Conservation (phyloP, 176 grass and related monocot genomes). For the Aechmea fasciata region DNA sequence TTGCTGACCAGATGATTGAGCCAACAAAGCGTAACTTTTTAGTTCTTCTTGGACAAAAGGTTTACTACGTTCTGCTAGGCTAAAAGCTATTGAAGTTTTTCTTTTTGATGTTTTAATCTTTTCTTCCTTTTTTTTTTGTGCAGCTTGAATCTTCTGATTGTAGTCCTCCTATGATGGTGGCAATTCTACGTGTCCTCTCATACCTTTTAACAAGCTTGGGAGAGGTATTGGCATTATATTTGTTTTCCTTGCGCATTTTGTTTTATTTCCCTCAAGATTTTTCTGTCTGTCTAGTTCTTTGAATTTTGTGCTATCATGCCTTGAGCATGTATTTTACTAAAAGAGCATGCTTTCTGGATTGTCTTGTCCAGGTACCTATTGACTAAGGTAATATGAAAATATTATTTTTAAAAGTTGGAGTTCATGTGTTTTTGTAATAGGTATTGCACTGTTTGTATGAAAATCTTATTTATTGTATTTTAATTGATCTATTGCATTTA, state of each 20-base stretch:
- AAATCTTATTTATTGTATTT: too few species aligned
- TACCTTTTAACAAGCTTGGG: slow-evolving; percentile 87
- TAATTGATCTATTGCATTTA: too few species aligned
- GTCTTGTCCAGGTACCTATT: not conserved
- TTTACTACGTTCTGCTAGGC: slow-evolving; percentile 26
- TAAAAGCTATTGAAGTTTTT: slow-evolving; percentile 10
- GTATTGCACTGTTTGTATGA: too few species aligned
- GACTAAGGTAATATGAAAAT: not conserved
- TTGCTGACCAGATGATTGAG: slow-evolving; percentile 90
- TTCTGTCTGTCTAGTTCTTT: not conserved
- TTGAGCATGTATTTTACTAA: not conserved
- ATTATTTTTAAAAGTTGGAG: too few species aligned
- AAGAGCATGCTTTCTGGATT: not conserved
- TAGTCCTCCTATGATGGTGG: slow-evolving; percentile 56
- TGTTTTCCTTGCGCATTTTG: not conserved
- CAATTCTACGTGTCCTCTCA: slow-evolving; percentile 73
- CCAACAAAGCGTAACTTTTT: slow-evolving; percentile 70
- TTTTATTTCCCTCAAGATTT: not conserved
- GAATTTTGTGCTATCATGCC: not conserved
- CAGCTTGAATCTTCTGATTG: slow-evolving; percentile 87
- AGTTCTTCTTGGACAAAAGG: slow-evolving; percentile 87
- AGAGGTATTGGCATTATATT: slow-evolving; percentile 41
- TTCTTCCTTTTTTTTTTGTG: slow-evolving; percentile 15
- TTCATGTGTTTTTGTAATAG: too few species aligned
- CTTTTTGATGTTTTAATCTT: slow-evolving; percentile 8